phyloP scores from a whole-genome alignment of 2,329 filamentous ascomycete species.

The Penicillium polonicum region DNA sequence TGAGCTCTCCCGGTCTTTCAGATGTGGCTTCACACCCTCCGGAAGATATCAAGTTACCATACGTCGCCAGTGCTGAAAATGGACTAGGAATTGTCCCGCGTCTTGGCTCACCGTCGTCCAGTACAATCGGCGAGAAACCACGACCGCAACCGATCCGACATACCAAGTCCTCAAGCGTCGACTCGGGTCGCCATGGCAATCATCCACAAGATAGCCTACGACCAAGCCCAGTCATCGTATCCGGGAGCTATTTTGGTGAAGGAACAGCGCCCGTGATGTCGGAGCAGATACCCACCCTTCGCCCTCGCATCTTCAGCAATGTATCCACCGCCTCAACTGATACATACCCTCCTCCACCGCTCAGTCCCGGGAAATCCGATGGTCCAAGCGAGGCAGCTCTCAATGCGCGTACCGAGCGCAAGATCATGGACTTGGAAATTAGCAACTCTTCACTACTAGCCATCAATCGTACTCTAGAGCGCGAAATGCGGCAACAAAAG shows the following conservation, averaged over 20 bases:
- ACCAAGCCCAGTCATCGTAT: constrained; percentile 34
- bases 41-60: constrained; percentile 21
- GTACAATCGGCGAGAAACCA: constrained; percentile 17
- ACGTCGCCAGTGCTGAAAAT: constrained; percentile 26
- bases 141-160: constrained; percentile 24
- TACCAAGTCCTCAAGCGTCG: constrained; percentile 37
- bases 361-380: constrained; percentile 52
- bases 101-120: constrained; percentile 24
- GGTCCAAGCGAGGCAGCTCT: constrained; percentile 66
- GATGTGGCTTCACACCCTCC: constrained; percentile 27
- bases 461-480: constrained; percentile 90
- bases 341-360: constrained; percentile 49
- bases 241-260: constrained; percentile 26
- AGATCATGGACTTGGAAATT: constrained; percentile 94
- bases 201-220: constrained; percentile 25
- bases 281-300: constrained; percentile 29
- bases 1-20: constrained; percentile 32
- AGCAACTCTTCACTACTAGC: constrained; percentile 92
- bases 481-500: constrained; percentile 87
- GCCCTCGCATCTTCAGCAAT: constrained; percentile 37
- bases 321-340: constrained; percentile 36
- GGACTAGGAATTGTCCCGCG: constrained; percentile 18
- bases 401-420: constrained; percentile 87
- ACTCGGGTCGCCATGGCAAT: constrained; percentile 24
- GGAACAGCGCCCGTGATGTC: constrained; percentile 20